These are phyloP conservation scores for Vigna hirtella DNA, from an alignment of 306 rosid species.

Conservation along the genomic window DNA sequence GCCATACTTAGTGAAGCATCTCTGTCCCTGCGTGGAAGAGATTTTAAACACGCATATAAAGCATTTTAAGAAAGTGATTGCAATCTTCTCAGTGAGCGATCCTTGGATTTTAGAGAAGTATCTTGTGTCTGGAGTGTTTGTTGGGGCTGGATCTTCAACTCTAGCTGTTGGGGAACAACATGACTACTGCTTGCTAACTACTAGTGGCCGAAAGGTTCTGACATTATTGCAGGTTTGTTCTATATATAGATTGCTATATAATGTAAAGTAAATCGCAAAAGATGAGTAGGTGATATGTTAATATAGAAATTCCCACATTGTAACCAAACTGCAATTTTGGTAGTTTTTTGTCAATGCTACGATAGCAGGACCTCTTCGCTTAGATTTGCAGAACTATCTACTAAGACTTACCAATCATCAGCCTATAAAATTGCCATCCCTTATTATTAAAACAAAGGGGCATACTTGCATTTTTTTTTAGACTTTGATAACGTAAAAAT, in stretches of 20 bases:
- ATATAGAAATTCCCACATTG: no score
- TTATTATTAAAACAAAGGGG: not conserved
- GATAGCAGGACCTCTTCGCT: not conserved
- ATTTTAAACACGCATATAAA: slow-evolving; percentile 57
- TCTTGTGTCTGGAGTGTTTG: slow-evolving; percentile 64
- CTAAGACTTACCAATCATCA: not conserved
- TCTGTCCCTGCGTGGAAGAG: slow-evolving; percentile 66
- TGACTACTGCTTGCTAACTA: slow-evolving; percentile 70
- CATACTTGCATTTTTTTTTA: not conserved
- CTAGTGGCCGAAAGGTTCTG: slow-evolving; percentile 71
- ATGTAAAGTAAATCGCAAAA: not conserved
- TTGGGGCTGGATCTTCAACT: slow-evolving; percentile 50
- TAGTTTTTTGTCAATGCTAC: not conserved
- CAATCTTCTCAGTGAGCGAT: slow-evolving; percentile 64
- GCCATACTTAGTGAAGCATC: slow-evolving; percentile 58
- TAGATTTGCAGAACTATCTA: not conserved
- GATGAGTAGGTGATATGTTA: not conserved
- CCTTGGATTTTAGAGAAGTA: slow-evolving; percentile 72
- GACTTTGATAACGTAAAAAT: not conserved
- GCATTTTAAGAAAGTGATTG: slow-evolving; percentile 66
- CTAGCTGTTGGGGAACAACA: slow-evolving; percentile 52
- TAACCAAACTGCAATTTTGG: not conserved
- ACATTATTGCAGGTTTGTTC: slow-evolving; percentile 71
- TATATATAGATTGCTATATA: not conserved
- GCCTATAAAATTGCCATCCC: not conserved